phyloP scores from a whole-genome alignment of 768 basidiomycete species.

The Calocybe cyanea region DNA sequence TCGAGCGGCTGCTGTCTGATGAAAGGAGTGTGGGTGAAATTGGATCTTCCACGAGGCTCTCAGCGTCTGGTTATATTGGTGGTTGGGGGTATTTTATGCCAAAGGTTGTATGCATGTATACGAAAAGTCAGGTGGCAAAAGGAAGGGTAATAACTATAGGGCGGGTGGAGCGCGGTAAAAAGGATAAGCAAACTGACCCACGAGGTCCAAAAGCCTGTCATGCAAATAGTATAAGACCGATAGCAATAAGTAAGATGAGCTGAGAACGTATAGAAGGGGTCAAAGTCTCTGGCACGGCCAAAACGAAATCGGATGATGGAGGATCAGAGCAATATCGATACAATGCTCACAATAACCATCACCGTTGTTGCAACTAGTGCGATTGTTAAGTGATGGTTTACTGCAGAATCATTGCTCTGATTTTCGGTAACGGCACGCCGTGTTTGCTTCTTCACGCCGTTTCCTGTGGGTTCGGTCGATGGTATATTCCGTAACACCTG shows the following conservation, averaged over 20 bases:
- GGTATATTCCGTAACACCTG: conserved; percentile 53
- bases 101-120: conserved; percentile 10
- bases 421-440: conserved; percentile 16
- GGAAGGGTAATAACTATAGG: conserved; percentile 6
- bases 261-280: conserved; percentile 5
- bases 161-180: conserved; percentile 3
- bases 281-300: conserved; percentile 6
- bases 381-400: conserved; percentile 18
- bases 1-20: not conserved
- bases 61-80: conserved; percentile 8
- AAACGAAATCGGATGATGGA: conserved; percentile 2
- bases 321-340: conserved; percentile 29
- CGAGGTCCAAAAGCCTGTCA: conserved; percentile 14
- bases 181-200: conserved; percentile 11
- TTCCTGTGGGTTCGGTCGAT: conserved; percentile 11
- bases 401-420: conserved; percentile 23
- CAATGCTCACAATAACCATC: conserved; percentile 24
- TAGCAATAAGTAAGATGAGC: conserved; percentile 14
- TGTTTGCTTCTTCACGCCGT: conserved; percentile 19
- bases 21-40: conserved; percentile 10
- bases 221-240: conserved; percentile 14
- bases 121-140: conserved; percentile 3
- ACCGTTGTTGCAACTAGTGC: conserved; percentile 25
- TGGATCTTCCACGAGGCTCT: not conserved
- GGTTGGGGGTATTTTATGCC: conserved; percentile 20